Evolutionary conservation across 495 filamentous ascomycete genomes (phyloP).

Genomic region (Venustampulla echinocandica): DNA sequence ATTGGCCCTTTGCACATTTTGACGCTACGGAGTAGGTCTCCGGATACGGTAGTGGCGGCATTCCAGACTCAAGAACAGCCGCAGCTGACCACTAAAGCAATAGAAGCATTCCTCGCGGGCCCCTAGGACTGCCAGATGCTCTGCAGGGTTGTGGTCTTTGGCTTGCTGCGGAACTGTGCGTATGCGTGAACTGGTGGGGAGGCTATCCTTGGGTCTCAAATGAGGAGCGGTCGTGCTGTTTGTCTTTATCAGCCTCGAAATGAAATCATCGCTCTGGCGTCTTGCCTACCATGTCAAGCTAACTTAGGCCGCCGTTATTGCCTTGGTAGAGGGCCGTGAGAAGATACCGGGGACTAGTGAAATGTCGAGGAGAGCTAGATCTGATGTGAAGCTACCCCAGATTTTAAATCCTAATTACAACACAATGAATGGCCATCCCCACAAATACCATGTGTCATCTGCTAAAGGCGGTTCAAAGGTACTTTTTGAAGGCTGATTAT

Average conservation of each 20-base stretch:
- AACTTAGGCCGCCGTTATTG: background rate
- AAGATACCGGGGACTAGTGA: too few species aligned
- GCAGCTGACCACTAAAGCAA: conserved; percentile 3
- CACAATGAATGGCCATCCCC: too few species aligned
- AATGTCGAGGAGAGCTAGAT: too few species aligned
- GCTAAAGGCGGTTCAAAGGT: background rate
- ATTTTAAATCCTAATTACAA: background rate
- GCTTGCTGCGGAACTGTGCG: conserved; percentile 8
- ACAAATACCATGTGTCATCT: background rate
- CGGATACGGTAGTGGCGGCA: conserved; percentile 2
- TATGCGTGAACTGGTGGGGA: conserved; percentile 22
- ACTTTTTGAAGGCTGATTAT: background rate
- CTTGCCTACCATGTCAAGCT: conserved; percentile 1
- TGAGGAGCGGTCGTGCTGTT: conserved; percentile 11
- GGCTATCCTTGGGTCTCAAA: conserved; percentile 3
- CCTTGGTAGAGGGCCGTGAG: too few species aligned
- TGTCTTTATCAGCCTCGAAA: conserved; percentile 20
- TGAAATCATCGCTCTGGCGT: conserved; percentile 12
- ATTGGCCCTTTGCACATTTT: too few species aligned
- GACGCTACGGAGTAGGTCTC: background rate
- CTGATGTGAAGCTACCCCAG: background rate
- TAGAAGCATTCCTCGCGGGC: conserved; percentile 16
- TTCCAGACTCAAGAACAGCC: conserved; percentile 11
- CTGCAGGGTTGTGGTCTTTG: conserved; percentile 4
- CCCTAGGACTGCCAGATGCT: conserved; percentile 3